Percentiles rank a stretch among this genome's conserved stretches.
phyloP scores from a whole-genome alignment of 2,329 filamentous ascomycete genomes.

The Arthrinium phaeospermum region DNA sequence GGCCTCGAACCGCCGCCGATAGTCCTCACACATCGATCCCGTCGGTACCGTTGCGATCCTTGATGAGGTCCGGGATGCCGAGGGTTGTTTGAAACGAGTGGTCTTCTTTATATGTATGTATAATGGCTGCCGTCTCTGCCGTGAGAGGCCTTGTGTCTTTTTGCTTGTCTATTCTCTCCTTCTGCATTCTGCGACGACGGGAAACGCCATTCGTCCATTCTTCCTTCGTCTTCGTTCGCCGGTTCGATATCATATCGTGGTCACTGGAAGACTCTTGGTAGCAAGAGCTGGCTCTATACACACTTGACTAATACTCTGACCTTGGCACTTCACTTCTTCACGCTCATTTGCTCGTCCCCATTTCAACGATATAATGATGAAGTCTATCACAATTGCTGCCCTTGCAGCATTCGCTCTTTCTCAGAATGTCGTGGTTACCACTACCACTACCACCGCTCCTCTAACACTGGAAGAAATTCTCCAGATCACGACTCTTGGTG shows the following conservation, averaged over 20 bases:
- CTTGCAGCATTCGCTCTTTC: slow-evolving; percentile 18
- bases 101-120: background rate
- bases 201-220: background rate
- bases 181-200: background rate
- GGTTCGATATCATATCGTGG: background rate
- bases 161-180: background rate
- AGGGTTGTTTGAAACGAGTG: background rate
- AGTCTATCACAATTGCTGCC: slow-evolving; percentile 3
- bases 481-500: slow-evolving; percentile 21
- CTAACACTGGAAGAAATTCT: slow-evolving; percentile 18
- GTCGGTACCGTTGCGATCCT: background rate
- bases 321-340: background rate
- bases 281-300: background rate
- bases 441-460: slow-evolving; percentile 6
- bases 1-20: background rate
- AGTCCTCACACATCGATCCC: background rate
- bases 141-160: background rate
- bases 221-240: background rate
- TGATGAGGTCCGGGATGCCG: background rate
- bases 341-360: background rate
- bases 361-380: slow-evolving; percentile 12
- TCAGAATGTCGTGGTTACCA: slow-evolving; percentile 11
- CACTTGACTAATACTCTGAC: background rate
- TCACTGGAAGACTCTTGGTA: background rate
- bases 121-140: background rate